These are phyloP conservation scores for Barnettozyma pratensis DNA, from an alignment of 805 yeast species.

Conservation along the genomic window DNA sequence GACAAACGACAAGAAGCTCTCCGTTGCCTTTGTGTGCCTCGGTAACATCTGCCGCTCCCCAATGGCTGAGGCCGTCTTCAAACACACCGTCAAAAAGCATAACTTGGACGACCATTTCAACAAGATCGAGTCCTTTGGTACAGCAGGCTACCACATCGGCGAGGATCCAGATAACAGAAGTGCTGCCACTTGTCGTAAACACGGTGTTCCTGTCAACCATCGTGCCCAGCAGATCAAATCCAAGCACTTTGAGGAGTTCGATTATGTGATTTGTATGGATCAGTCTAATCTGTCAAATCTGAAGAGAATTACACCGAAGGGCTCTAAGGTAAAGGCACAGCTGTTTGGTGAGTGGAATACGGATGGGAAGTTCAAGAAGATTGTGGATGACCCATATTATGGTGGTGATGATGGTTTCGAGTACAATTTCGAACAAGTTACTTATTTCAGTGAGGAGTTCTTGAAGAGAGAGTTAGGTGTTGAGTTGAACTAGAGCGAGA, in stretches of 20 bases:
- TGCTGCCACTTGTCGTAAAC: slow-evolving; percentile 55
- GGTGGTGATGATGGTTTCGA: slow-evolving; percentile 86
- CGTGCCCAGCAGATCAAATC: slow-evolving; percentile 61
- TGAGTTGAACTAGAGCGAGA: neutral
- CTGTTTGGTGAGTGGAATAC: slow-evolving; percentile 82
- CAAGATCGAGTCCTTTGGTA: slow-evolving; percentile 81
- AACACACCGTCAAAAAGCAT: slow-evolving; percentile 49
- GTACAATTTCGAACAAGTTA: slow-evolving; percentile 66
- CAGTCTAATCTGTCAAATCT: slow-evolving; percentile 51
- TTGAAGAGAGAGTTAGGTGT: slow-evolving; percentile 40
- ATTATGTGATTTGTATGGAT: slow-evolving; percentile 70
- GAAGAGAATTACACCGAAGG: slow-evolving; percentile 46
- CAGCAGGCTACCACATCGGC: slow-evolving; percentile 81
- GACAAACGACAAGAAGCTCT: slow-evolving; percentile 12
- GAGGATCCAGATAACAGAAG: slow-evolving; percentile 78
- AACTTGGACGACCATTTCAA: slow-evolving; percentile 42
- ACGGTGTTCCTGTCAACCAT: slow-evolving; percentile 74
- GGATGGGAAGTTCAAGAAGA: slow-evolving; percentile 40
- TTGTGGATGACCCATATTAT: slow-evolving; percentile 89
- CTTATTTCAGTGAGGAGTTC: slow-evolving; percentile 71
- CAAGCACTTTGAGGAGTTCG: slow-evolving; percentile 51
- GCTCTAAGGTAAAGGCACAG: slow-evolving; percentile 42
- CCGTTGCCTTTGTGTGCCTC: slow-evolving; percentile 86
- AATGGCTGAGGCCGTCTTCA: slow-evolving; percentile 94
- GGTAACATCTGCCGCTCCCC: slow-evolving; percentile 96